These are phyloP conservation scores for Colletotrichum scovillei DNA, from an alignment of 2,329 filamentous ascomycete genomes.

Conservation along the genomic window DNA sequence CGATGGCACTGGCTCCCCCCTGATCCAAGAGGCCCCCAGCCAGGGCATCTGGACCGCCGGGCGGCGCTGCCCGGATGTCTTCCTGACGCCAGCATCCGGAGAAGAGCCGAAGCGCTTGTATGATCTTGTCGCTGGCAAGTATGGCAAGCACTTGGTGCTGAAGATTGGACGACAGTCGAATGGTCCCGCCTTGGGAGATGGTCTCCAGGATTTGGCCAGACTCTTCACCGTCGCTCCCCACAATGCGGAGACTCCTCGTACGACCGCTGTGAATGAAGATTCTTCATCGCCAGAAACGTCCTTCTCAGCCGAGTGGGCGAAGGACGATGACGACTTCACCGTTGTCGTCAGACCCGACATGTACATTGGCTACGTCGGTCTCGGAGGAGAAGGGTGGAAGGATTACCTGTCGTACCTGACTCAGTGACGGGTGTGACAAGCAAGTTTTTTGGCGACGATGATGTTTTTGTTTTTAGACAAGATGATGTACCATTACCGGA, in stretches of 20 bases:
- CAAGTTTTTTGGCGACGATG: not conserved
- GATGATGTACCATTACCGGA: not conserved
- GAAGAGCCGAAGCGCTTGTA: conserved; percentile 44
- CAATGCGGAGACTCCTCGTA: conserved; percentile 11
- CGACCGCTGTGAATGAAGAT: not conserved
- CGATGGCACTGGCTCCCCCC: conserved; percentile 46
- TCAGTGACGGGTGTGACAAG: not conserved
- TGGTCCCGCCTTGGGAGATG: not conserved
- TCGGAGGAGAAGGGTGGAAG: conserved; percentile 40
- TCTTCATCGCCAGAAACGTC: conserved; percentile 3
- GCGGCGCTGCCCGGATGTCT: conserved; percentile 50
- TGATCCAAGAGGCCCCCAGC: conserved; percentile 45
- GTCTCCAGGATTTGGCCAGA: conserved; percentile 11
- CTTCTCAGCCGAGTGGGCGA: conserved; percentile 46
- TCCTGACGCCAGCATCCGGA: conserved; percentile 35
- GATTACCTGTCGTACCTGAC: conserved; percentile 40
- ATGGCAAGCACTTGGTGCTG: conserved; percentile 47
- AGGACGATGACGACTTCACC: conserved; percentile 40
- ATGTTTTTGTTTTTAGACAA: not conserved
- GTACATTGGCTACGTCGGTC: conserved; percentile 51
- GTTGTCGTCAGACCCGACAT: conserved; percentile 54
- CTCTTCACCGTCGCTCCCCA: conserved; percentile 28
- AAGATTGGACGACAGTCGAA: conserved; percentile 30
- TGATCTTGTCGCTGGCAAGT: conserved; percentile 40
- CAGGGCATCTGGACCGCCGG: conserved; percentile 51